Evolutionary conservation across 768 basidiomycete species (phyloP), one percentile per base, ranked within the genome.

Genomic region (Clitopilus passeckerianus): DNA sequence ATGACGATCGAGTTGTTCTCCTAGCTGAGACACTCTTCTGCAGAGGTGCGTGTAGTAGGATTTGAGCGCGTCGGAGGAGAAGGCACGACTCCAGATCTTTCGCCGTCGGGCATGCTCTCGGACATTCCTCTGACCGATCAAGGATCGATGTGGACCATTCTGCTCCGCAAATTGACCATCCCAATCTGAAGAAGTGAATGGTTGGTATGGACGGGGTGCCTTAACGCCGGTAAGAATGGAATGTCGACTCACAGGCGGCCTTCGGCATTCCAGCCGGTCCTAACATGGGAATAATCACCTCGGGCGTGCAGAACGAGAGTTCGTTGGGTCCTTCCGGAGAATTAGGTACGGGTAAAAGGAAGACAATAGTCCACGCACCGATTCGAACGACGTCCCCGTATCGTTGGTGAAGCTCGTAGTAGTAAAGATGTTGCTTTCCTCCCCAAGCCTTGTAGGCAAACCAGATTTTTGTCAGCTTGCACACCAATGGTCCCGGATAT

Each of bases 361-460:
- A 43, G n/a, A 22, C 50, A 52, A 43, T n/a, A 20, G 2, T n/a
- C 8, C 7, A 56, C 74, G 27, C 58, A 83, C 85, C 86, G 43
- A 80, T 75, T 55, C 86, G 74, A 15, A 87, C 80, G 27, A 79
- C 68, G 18, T 80, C 74, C 0, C 85, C 85, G 57, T 85, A 85
- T 34, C 67, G 70, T 15, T 75, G 72, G 63, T 86, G 85, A 18
- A 86, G 62, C 5, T 65, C 57, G 43, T 77, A 68, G 54, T 77
- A 74, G 59, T 76, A 77, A 1, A 72, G 54, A 60, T 86, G 80
- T 18, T 77, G 73, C 58, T 75, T 74, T 1, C 82, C 81, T 18
- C 53, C 59, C 18, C 57, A 66, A 0, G 71, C 69, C 14, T 76
- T 59, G 54, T 60, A 73, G 0, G 68, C 71, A 6, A 66, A 64